A percentile compares a stretch with the other conserved stretches of the same genome.
These are phyloP conservation scores for Azolla pinnata DNA, from an alignment of 75 land plant genomes.

Conservation along the genomic window DNA sequence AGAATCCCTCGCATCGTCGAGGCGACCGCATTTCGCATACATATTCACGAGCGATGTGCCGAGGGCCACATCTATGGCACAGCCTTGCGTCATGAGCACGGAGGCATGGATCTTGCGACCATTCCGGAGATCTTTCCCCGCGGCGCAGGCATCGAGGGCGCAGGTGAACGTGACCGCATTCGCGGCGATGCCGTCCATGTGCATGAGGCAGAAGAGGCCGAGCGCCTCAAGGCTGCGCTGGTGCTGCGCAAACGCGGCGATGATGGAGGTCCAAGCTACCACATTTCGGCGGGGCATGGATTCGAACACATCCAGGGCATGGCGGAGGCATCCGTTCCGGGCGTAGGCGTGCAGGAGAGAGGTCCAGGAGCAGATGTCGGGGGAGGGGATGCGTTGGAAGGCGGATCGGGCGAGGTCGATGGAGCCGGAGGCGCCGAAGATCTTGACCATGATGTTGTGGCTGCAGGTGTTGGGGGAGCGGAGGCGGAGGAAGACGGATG, in stretches of 20 bases:
- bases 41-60: constrained; percentile 23
- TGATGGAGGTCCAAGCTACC: constrained; percentile 30
- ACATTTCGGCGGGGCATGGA: constrained; percentile 19
- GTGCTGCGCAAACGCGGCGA: constrained; percentile 19
- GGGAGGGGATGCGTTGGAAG: neutral
- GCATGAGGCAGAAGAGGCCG: constrained; percentile 21
- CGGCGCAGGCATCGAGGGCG: constrained; percentile 17
- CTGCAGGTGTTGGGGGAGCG: neutral
- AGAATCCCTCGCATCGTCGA: constrained; percentile 9
- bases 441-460: neutral
- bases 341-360: constrained; percentile 22
- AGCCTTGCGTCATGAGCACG: constrained; percentile 1
- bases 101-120: constrained; percentile 16
- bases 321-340: constrained; percentile 14
- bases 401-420: neutral
- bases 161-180: constrained; percentile 22
- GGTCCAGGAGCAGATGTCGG: constrained; percentile 5
- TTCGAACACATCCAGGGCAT: constrained; percentile 21
- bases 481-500: neutral
- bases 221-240: constrained; percentile 15
- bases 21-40: constrained; percentile 31
- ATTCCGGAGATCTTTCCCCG: constrained; percentile 10
- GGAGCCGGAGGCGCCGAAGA: neutral
- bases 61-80: constrained; percentile 11
- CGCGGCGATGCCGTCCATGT: constrained; percentile 6